Base-by-base conservation (phyloP, 441 rosid species). In the Adansonia grandidieri region DNA sequence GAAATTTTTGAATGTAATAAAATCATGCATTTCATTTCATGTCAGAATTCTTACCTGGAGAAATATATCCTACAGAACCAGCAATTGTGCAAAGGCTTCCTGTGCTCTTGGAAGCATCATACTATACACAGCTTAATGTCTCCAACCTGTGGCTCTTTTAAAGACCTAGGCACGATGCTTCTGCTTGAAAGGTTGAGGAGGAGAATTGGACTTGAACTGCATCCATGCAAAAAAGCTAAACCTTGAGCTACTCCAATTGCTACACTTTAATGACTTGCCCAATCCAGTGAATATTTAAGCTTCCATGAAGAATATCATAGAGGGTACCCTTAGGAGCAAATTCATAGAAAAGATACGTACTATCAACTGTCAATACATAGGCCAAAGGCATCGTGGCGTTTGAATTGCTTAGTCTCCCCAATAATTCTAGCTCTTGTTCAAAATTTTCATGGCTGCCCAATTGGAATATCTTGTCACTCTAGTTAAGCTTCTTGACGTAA, bases 211-310 rank as follows among this genome's bases (percentile, higher is more conserved):
- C 87, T 83, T 0, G 93, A 80, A 74, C 81, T 71, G 77, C 82
- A 87, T 78, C 91, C 95, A 67, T 95, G 98, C 80, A 95, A 86
- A 87, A 91, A 95, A 19, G 85, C 80, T 79, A 93, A 90, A 72
- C 96, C 97, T 80, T 93, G 95, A 83, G 98, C 97, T 73, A 93
- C 89, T 53, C 98, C 95, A 15, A 95, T 88, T 19, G 92, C 97
- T 71, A 92, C 77, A 78, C 91, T 93, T 84, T 89, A 92, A 81
- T 96, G 91, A 84, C 95, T 91, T 0, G 90, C 87, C 98, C 98
- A 95, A 79, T 91, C 97, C 77, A 92, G 67, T 75, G 82, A 80
- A 50, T 79, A 1, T 81, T 76, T 42, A 75, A 56, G 84, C 85
- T 82, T 69, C 86, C 84, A 69, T 95, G 94, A 74, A 95, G 91